Evolutionary conservation across 176 grass and related monocot genomes (phyloP).

Genomic region (Paspalum vaginatum): DNA sequence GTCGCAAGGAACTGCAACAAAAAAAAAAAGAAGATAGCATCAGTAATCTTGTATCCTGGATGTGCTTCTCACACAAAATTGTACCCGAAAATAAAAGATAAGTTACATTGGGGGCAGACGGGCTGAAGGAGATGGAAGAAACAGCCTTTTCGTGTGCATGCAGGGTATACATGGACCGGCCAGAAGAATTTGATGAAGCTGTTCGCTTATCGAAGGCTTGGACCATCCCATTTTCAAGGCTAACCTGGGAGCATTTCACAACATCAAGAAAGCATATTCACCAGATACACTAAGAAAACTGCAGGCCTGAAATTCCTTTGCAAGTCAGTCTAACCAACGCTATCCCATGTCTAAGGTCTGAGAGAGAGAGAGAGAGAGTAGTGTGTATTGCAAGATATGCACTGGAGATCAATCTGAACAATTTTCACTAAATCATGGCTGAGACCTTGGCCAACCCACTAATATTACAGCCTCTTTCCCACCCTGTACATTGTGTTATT

Average conservation of each 20-base stretch:
- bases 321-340: background rate
- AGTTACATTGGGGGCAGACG: conserved; percentile 58
- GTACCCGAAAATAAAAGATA: background rate
- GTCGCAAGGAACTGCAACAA: conserved; percentile 67
- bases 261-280: background rate
- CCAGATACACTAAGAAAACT: background rate
- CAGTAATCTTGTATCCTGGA: conserved; percentile 7
- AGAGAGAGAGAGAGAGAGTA: background rate
- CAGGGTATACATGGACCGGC: conserved; percentile 66
- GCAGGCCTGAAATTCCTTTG: no score
- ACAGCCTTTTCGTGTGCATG: conserved; percentile 75
- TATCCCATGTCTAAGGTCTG: background rate
- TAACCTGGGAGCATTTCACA: conserved; percentile 55
- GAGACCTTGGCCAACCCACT: background rate
- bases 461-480: background rate
- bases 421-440: background rate
- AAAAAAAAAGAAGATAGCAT: background rate
- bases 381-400: background rate
- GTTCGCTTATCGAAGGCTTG: conserved; percentile 80
- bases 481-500: background rate
- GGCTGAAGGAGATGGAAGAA: conserved; percentile 56
- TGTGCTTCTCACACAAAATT: background rate
- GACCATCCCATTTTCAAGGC: conserved; percentile 89
- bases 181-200: conserved; percentile 62
- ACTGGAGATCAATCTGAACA: background rate